Base-by-base conservation (phyloP, 176 grass and related monocot species). In the Poa pratensis region DNA sequence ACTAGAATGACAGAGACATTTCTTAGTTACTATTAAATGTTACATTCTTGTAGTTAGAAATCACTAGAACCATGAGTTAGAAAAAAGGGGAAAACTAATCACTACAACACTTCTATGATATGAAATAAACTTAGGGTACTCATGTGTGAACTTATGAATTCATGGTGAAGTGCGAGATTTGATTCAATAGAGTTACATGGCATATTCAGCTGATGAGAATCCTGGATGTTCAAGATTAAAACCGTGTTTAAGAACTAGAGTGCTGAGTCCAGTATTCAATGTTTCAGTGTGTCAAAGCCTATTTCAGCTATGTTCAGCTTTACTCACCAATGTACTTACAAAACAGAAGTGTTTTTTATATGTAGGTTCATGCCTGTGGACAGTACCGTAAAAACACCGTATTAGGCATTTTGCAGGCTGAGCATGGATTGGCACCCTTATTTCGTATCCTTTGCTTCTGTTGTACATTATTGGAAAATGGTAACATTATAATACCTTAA, bases 381-480 rank as follows among this genome's bases (percentile, higher is more conserved):
- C 93, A 98, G 59, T 98, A 98, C 69, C 93, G 93, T 24, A 98
- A 98, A 63, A 98, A 98, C 69, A 98, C 96, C 8, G 86, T 98
- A 65, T 63, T 98, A 9, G 96, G 96, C 75, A 98, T 98, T 92
- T 82, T 98, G 59, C 85, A 98, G 72, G 93, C 93, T 72, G 93
- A 98, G 82, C 86, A 98, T 92, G 89, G 83, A 74, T 86, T 94
- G 84, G 52, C 86, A 58, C 89, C 93, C 26, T 60, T 95, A 22
- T 95, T 95, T 81, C 93, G 96, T 98, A 98, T 98, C 96, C 96
- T 90, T 83, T 80, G 6, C 55, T 80, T 30, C n/a, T 66, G 11
- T 77, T 71, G 48, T 87, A 55, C 78, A 85, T 69, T 11, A 48
- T 24, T 59, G 39, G 11, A 23, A 61, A 74, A 27, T 85, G 32